Evolutionary conservation across 768 basidiomycete species (phyloP).

Genomic region (Rhodotorula kratochvilovae): DNA sequence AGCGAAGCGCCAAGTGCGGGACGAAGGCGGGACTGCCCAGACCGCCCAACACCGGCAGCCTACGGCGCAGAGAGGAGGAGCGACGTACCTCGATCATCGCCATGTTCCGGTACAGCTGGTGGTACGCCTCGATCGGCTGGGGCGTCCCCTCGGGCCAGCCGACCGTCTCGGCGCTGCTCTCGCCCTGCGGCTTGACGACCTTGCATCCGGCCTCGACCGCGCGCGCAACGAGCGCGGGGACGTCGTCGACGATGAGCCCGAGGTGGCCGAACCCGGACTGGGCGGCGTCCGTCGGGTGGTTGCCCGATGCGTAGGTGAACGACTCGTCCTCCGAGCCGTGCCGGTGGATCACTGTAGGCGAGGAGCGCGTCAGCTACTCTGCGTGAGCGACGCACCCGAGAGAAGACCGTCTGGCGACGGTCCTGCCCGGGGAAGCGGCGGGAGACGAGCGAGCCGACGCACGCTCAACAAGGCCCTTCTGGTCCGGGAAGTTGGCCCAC

Average conservation of each 20-base stretch:
- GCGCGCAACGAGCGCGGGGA: constrained; percentile 24
- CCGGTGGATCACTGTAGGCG: constrained; percentile 26
- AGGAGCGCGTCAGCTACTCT: background rate
- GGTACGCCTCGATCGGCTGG: constrained; percentile 32
- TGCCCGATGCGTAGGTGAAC: constrained; percentile 18
- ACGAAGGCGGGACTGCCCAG: no score
- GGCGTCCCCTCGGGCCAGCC: constrained; percentile 34
- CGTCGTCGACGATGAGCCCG: constrained; percentile 35
- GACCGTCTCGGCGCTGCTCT: constrained; percentile 22
- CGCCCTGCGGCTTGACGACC: constrained; percentile 32
- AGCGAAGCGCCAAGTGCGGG: no score
- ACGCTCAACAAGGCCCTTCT: constrained; percentile 36
- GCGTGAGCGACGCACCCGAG: no score
- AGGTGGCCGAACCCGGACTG: constrained; percentile 32
- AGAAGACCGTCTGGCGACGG: no score
- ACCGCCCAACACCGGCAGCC: no score
- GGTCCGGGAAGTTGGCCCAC: constrained; percentile 30
- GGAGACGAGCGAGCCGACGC: background rate
- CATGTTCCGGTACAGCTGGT: constrained; percentile 30
- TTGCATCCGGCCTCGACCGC: constrained; percentile 20
- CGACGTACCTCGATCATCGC: constrained; percentile 22
- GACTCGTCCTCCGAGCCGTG: constrained; percentile 30
- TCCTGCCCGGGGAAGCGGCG: background rate
- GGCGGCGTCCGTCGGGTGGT: constrained; percentile 3
- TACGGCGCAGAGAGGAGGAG: no score